These are phyloP conservation scores for Cicer pinnatifidum DNA, from an alignment of 306 rosid species.

Conservation along the genomic window DNA sequence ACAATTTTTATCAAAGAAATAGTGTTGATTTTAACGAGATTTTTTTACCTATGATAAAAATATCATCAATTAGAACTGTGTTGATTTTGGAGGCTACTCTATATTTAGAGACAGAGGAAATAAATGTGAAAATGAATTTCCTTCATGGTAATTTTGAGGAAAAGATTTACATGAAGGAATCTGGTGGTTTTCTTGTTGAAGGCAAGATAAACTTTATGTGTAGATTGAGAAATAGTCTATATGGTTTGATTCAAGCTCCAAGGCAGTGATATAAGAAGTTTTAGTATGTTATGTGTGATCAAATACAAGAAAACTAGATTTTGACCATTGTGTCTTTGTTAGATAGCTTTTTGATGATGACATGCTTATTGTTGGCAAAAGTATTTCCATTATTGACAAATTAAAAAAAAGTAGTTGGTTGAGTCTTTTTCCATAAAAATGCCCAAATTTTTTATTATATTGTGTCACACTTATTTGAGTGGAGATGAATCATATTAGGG, in stretches of 20 bases:
- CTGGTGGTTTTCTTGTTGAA: neutral
- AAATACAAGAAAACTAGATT: neutral
- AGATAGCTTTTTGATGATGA: neutral
- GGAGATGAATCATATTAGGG: no score
- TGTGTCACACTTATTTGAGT: no score
- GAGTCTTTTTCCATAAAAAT: neutral
- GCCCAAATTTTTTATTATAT: no score
- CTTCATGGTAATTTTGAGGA: no score
- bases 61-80: neutral
- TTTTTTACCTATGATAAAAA: neutral
- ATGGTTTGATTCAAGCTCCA: neutral
- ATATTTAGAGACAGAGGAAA: neutral
- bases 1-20: neutral
- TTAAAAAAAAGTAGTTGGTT: no score
- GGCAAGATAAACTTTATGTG: neutral
- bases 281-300: neutral
- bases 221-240: neutral
- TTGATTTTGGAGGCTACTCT: no score
- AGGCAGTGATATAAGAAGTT: neutral
- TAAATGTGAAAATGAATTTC: neutral
- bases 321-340: neutral
- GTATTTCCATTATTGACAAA: neutral
- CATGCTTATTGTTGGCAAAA: neutral
- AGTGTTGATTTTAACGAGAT: neutral
- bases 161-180: no score